Percentiles rank a stretch among this genome's conserved stretches.
Conservation (phyloP, 768 basidiomycete genomes). For the Clitopilus passeckerianus region DNA sequence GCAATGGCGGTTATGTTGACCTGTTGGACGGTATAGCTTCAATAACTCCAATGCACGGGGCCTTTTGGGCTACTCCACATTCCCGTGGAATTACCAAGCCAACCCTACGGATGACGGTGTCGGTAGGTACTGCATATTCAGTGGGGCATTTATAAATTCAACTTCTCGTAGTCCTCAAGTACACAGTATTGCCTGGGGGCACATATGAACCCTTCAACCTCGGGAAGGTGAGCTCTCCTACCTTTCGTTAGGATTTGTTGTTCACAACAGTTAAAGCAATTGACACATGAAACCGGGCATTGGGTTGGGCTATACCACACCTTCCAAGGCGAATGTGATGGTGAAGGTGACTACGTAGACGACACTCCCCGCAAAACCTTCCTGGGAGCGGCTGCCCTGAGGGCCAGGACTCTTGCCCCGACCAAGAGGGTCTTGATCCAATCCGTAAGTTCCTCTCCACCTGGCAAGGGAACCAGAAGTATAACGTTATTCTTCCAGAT, state of each 20-base stretch:
- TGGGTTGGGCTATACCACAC: slow-evolving; percentile 36
- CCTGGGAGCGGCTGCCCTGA: slow-evolving; percentile 25
- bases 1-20: slow-evolving; percentile 7
- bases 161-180: slow-evolving; percentile 19
- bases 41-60: slow-evolving; percentile 3
- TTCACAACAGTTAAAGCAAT: slow-evolving; percentile 11
- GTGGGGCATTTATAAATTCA: not conserved
- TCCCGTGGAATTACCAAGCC: slow-evolving; percentile 23
- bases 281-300: slow-evolving; percentile 33
- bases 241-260: not conserved
- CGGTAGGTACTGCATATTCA: not conserved
- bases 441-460: slow-evolving; percentile 15
- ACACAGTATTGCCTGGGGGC: slow-evolving; percentile 26
- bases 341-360: slow-evolving; percentile 28
- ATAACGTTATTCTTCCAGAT: slow-evolving; percentile 4
- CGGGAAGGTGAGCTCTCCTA: slow-evolving; percentile 3
- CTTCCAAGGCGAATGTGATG: slow-evolving; percentile 28
- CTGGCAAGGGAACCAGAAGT: not conserved
- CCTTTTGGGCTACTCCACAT: slow-evolving; percentile 30
- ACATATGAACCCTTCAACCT: slow-evolving; percentile 24
- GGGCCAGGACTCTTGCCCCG: slow-evolving; percentile 22
- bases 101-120: slow-evolving; percentile 29
- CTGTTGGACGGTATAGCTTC: slow-evolving; percentile 14
- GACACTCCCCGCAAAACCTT: slow-evolving; percentile 30
- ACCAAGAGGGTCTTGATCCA: slow-evolving; percentile 28